Evolutionary conservation across 2,329 filamentous ascomycete species (phyloP).

Genomic region (Fusarium albosuccineum): DNA sequence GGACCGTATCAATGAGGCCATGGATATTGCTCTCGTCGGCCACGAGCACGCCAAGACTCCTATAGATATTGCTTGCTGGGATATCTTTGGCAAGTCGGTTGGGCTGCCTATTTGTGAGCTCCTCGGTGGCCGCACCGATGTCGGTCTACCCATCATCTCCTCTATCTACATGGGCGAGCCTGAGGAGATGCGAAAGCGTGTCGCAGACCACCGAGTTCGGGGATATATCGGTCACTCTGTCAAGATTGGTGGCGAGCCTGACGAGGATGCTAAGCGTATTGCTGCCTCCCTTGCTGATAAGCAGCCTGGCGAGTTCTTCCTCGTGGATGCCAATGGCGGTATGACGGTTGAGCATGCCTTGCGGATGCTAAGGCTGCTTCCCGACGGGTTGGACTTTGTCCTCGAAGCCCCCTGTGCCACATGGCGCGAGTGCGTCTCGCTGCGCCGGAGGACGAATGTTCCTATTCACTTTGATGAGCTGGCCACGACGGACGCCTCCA

Average conservation of each 20-base stretch:
- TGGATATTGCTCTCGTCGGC: conserved; percentile 30
- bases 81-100: conserved; percentile 35
- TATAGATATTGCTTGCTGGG: conserved; percentile 39
- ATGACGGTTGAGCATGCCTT: conserved; percentile 35
- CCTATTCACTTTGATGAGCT: conserved; percentile 38
- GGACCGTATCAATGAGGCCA: conserved; percentile 39
- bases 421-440: conserved; percentile 27
- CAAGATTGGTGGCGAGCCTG: conserved; percentile 34
- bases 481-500: conserved; percentile 27
- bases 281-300: conserved; percentile 32
- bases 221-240: conserved; percentile 33
- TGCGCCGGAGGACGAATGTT: conserved; percentile 25
- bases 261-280: conserved; percentile 27
- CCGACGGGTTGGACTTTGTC: conserved; percentile 34
- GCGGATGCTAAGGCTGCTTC: conserved; percentile 35
- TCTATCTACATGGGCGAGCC: conserved; percentile 34
- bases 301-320: conserved; percentile 34
- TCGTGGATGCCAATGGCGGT: conserved; percentile 34
- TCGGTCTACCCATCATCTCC: conserved; percentile 33
- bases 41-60: conserved; percentile 35
- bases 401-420: conserved; percentile 38
- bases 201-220: conserved; percentile 21
- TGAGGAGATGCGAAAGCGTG: conserved; percentile 31
- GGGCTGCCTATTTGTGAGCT: conserved; percentile 39
- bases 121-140: conserved; percentile 31